Percentiles rank a stretch among this genome's conserved stretches.
phyloP scores from a whole-genome alignment of 176 grass and related monocot genomes.

The Chrysopogon serrulatus region DNA sequence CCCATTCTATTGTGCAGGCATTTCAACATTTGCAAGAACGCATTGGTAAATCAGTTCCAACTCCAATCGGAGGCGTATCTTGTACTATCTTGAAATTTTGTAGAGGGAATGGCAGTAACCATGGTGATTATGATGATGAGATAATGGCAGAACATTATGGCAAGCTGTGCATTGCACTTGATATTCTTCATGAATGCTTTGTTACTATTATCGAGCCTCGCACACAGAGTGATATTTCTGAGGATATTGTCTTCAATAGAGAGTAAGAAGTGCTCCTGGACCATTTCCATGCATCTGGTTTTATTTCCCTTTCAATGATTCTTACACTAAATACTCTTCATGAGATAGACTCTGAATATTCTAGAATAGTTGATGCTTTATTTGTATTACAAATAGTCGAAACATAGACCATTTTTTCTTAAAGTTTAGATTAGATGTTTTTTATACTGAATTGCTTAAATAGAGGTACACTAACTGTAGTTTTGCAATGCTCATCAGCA shows the following conservation, averaged over 20 bases:
- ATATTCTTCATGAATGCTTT: conserved; percentile 81
- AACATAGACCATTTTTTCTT: background rate
- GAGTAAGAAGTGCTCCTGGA: conserved; percentile 49
- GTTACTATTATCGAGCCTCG: conserved; percentile 68
- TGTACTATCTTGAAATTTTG: conserved; percentile 62
- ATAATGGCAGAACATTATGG: conserved; percentile 54
- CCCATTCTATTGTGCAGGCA: conserved; percentile 38
- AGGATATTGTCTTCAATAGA: conserved; percentile 75
- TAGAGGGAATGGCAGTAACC: conserved; percentile 11
- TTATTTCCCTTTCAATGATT: conserved; percentile 25
- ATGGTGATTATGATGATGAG: conserved; percentile 22
- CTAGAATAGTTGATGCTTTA: background rate
- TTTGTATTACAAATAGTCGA: background rate
- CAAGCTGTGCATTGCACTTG: conserved; percentile 57
- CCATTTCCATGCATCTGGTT: conserved; percentile 18
- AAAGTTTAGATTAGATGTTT: background rate
- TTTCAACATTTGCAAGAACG: conserved; percentile 39
- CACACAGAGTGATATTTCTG: conserved; percentile 55
- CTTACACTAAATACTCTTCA: background rate
- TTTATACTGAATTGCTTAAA: background rate
- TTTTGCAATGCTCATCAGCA: conserved; percentile 6
- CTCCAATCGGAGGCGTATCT: conserved; percentile 45
- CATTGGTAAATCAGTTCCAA: conserved; percentile 48
- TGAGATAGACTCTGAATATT: background rate
- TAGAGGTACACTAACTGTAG: background rate